Conservation (phyloP, 768 basidiomycete genomes). For the Trametes meyenii region DNA sequence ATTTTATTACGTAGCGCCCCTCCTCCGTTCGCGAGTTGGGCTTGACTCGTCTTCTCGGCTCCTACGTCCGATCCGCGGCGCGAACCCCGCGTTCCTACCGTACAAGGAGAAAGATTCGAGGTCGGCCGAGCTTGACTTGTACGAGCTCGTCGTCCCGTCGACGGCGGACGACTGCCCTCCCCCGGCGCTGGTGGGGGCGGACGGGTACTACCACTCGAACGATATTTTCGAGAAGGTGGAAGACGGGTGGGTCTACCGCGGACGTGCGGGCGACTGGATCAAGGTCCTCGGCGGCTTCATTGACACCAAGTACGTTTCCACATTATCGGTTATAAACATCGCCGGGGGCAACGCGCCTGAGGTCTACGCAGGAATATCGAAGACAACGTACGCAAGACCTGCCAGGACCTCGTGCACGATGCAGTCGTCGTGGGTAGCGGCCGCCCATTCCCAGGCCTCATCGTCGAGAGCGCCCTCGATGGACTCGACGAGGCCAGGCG, state of each 20-base stretch:
- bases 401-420: slow-evolving; percentile 24
- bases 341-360: neutral
- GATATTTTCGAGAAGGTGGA: slow-evolving; percentile 29
- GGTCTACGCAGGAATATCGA: slow-evolving; percentile 22
- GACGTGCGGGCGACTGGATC: slow-evolving; percentile 30
- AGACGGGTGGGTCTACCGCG: slow-evolving; percentile 25
- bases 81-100: slow-evolving; percentile 13
- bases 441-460: slow-evolving; percentile 18
- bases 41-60: slow-evolving; percentile 7
- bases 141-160: slow-evolving; percentile 17
- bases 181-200: slow-evolving; percentile 16
- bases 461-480: slow-evolving; percentile 21
- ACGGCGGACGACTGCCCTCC: slow-evolving; percentile 25
- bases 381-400: slow-evolving; percentile 22
- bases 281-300: slow-evolving; percentile 23
- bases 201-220: slow-evolving; percentile 25
- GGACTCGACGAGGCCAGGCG: neutral
- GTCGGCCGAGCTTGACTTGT: slow-evolving; percentile 1
- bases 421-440: slow-evolving; percentile 28
- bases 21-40: neutral
- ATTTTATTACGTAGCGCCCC: neutral
- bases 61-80: slow-evolving; percentile 14
- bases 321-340: neutral
- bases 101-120: neutral
- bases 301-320: slow-evolving; percentile 25